Conservation (phyloP, 495 filamentous ascomycete species). For the Umbilicaria muhlenbergii region DNA sequence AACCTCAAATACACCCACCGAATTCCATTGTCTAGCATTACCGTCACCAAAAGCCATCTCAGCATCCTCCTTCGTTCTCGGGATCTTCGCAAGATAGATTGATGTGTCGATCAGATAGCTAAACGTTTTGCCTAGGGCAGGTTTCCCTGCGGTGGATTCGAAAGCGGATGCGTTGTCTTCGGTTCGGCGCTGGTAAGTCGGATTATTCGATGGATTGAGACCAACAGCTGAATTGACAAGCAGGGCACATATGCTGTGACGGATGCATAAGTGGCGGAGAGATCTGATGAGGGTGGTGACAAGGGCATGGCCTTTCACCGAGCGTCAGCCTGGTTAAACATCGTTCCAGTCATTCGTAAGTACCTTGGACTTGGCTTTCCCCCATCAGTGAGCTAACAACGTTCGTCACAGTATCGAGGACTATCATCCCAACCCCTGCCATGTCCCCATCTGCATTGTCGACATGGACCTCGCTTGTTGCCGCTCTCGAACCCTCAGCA, state of each 20-base stretch:
- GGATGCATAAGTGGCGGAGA: conserved; percentile 10
- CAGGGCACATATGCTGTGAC: conserved; percentile 9
- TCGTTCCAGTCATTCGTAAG: background rate
- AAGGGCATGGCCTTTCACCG: conserved; percentile 10
- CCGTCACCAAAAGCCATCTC: conserved; percentile 1
- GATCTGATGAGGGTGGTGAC: conserved; percentile 13
- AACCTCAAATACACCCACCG: conserved; percentile 10
- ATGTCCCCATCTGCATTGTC: background rate
- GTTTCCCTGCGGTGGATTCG: conserved; percentile 9
- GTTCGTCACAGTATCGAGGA: conserved; percentile 11
- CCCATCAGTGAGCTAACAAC: conserved; percentile 6
- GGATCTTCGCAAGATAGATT: conserved; percentile 7
- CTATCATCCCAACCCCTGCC: conserved; percentile 4
- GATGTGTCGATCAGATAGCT: conserved; percentile 10
- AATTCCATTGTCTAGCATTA: background rate
- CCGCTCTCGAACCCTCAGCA: background rate
- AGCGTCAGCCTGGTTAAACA: background rate
- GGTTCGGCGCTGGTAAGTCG: background rate
- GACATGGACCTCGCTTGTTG: background rate
- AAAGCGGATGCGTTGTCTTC: conserved; percentile 10
- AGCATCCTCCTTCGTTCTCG: conserved; percentile 8
- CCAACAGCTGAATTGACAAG: conserved; percentile 9
- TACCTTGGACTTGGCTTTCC: conserved; percentile 9
- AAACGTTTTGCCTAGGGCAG: conserved; percentile 13
- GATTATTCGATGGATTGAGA: background rate